Percentiles rank a stretch among this genome's conserved stretches.
phyloP scores from a whole-genome alignment of 768 basidiomycete species.

The Dioszegia aurantiaca region DNA sequence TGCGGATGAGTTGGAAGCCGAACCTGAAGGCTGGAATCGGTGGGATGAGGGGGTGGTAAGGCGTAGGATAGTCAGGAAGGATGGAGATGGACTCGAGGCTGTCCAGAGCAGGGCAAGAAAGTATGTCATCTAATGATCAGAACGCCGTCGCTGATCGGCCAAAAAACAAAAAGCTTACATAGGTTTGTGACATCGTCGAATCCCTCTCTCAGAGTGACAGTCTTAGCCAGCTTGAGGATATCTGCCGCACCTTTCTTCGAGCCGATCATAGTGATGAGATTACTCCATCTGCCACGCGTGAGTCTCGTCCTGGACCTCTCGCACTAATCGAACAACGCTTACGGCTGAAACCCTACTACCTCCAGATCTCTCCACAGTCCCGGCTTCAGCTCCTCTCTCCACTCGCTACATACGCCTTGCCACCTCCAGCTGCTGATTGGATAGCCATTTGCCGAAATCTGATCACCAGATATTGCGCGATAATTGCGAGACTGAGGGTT shows the following conservation, averaged over 20 bases:
- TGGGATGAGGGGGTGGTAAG: conserved; percentile 18
- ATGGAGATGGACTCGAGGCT: conserved; percentile 24
- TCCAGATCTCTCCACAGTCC: conserved; percentile 31
- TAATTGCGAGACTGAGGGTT: conserved; percentile 35
- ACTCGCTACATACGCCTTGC: conserved; percentile 32
- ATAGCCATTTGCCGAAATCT: conserved; percentile 34
- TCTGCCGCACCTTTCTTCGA: conserved; percentile 4
- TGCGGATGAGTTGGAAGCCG: conserved; percentile 32
- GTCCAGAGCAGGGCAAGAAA: conserved; percentile 22
- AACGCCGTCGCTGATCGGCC: not conserved
- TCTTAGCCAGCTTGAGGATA: conserved; percentile 6
- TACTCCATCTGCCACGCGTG: conserved; percentile 1
- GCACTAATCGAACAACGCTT: not conserved
- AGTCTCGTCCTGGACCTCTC: not conserved
- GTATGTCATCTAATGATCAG: conserved; percentile 25
- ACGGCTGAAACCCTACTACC: conserved; percentile 15
- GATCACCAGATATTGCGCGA: conserved; percentile 32
- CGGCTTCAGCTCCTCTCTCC: conserved; percentile 30
- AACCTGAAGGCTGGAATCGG: conserved; percentile 26
- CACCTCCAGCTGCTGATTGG: conserved; percentile 42
- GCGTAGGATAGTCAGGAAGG: conserved; percentile 27
- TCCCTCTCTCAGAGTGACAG: conserved; percentile 4
- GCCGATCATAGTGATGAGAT: not conserved
- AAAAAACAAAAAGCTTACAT: not conserved
- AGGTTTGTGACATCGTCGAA: not conserved